Evolutionary conservation across 2,329 filamentous ascomycete genomes (phyloP).

Genomic region (Claviceps monticola): DNA sequence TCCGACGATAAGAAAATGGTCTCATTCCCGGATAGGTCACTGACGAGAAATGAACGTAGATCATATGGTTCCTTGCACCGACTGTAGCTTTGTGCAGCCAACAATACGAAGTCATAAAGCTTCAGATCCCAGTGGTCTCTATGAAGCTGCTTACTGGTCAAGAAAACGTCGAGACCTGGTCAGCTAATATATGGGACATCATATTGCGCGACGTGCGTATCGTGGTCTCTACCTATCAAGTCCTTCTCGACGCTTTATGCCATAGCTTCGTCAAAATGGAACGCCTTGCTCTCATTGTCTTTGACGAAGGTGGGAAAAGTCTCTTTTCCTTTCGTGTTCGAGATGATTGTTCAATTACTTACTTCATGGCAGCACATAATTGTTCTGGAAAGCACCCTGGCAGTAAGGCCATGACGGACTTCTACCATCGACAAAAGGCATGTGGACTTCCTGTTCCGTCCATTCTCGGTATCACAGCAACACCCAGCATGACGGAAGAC

Average conservation of each 20-base stretch:
- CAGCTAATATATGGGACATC: conserved; percentile 50
- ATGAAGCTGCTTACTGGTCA: conserved; percentile 51
- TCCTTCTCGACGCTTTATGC: conserved; percentile 58
- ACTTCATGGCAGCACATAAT: conserved; percentile 48
- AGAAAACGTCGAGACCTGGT: conserved; percentile 63
- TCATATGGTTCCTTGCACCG: conserved; percentile 62
- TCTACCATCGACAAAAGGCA: conserved; percentile 44
- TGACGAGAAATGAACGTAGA: conserved; percentile 13
- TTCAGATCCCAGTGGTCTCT: conserved; percentile 45
- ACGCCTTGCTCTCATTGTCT: conserved; percentile 54
- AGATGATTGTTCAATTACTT: background rate
- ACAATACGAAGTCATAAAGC: conserved; percentile 45
- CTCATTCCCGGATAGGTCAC: background rate
- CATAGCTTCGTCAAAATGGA: conserved; percentile 60
- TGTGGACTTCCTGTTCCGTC: conserved; percentile 35
- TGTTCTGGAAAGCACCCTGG: conserved; percentile 51
- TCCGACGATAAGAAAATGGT: background rate
- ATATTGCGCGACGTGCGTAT: conserved; percentile 51
- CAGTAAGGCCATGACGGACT: conserved; percentile 57
- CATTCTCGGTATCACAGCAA: conserved; percentile 71
- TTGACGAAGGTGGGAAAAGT: conserved; percentile 58
- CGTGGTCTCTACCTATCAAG: conserved; percentile 65
- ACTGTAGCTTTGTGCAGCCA: conserved; percentile 55
- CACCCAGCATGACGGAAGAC: conserved; percentile 52
- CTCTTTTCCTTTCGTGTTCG: background rate